Conservation (phyloP, 192 early-diverging fungal genomes). For the Podila epicladia region DNA sequence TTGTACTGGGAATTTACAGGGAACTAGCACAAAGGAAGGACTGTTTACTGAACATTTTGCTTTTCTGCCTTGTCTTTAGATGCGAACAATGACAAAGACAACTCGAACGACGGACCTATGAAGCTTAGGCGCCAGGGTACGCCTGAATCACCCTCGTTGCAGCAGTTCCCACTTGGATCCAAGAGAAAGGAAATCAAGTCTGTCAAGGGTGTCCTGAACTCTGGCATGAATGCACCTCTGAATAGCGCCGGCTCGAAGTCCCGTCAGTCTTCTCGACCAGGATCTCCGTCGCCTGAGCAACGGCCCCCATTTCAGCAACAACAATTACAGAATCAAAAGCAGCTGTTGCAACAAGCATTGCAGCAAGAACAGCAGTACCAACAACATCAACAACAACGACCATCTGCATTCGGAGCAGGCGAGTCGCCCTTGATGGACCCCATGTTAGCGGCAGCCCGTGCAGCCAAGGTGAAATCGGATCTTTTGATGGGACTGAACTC, state of each 20-base stretch:
- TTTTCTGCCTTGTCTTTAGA: not conserved
- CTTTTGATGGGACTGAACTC: slow-evolving; percentile 47
- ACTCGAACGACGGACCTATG: slow-evolving; percentile 7
- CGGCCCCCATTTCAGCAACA: slow-evolving; percentile 19
- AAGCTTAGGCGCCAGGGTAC: slow-evolving; percentile 7
- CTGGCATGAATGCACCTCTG: slow-evolving; percentile 46
- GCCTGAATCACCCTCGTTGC: slow-evolving; percentile 35
- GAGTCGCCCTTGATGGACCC: slow-evolving; percentile 19
- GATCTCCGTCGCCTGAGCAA: slow-evolving; percentile 30
- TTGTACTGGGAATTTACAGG: no score
- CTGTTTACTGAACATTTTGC: no score
- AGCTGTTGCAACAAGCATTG: not conserved
- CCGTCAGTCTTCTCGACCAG: slow-evolving; percentile 42
- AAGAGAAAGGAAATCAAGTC: slow-evolving; percentile 51
- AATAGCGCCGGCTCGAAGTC: slow-evolving; percentile 29
- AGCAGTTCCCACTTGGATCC: slow-evolving; percentile 39
- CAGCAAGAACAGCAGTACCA: not conserved
- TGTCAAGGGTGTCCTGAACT: slow-evolving; percentile 49
- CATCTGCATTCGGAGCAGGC: slow-evolving; percentile 22
- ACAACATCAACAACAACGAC: not conserved
- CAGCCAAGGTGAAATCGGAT: slow-evolving; percentile 50
- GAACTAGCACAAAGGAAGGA: no score
- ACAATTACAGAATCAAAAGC: not conserved
- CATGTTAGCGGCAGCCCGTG: slow-evolving; percentile 20
- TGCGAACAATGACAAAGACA: slow-evolving; percentile 14